Base-by-base conservation (phyloP, 345 rosid genomes). In the Kernera saxatilis region DNA sequence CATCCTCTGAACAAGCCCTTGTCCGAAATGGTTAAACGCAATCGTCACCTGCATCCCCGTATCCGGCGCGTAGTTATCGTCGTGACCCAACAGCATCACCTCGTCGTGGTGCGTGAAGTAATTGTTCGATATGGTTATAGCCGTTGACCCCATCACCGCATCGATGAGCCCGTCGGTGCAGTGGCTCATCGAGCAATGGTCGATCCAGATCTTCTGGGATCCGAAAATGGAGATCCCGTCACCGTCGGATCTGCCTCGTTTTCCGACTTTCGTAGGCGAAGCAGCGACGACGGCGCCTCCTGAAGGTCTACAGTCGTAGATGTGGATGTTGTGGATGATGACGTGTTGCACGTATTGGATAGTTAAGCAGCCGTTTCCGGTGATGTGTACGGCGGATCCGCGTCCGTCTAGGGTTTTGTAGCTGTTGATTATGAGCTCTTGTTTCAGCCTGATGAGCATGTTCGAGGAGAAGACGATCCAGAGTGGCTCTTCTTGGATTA, bases 351-450 rank as follows among this genome's bases (percentile, higher is more conserved):
- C 80, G 74, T 86, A 81, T 30, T 91, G 96, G 6, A 91, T 27
- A 0, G 90, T 91, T 1, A 91, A 46, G 78, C 97, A 91, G 4
- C 97, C 97, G 53, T 80, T 65, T 4, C 97, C 97, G 22, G 93
- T 89, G 13, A 91, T 80, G 48, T 86, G 72, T 25, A 91, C 75
- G 35, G 67, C 73, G 13, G 82, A 86, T 1, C 97, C 97, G 1
- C 97, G 91, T 7, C 93, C 97, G 76, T 91, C 97, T 57, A 91
- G 22, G 64, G 96, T 91, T 64, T 91, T 91, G 88, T 78, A 91
- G 80, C 82, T 82, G 74, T 79, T 89, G 71, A 87, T 57, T 18
- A 91, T 86, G 60, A 91, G 93, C 44, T 91, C 97, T 49, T 91
- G 90, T 52, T 68, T 83, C 6, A 91, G 78, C 50, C 59, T 82